Base-by-base conservation (phyloP, 2,329 filamentous ascomycete species). In the Xylaria sp. region DNA sequence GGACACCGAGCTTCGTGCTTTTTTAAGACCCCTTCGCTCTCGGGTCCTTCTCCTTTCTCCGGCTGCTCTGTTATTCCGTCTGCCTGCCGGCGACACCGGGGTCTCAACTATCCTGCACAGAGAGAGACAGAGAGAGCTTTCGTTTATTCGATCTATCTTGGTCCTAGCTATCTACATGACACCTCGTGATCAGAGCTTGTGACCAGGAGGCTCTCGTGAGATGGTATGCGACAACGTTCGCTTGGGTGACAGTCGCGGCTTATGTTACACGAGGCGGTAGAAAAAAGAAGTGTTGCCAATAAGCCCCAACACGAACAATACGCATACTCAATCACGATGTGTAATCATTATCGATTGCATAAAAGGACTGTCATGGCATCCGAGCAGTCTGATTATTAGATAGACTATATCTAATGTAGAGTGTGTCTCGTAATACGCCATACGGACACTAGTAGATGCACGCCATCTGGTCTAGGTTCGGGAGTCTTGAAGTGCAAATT, bases 41-140 rank as follows among this genome's bases (percentile, higher is more conserved):
- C 62, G 43, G 25, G 48, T 58, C n/a, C 46, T 43, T 58, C 41
- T 51, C 49, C 23, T 62, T 13, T 51, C 51, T 49, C 56, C 5
- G 55, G 28, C 36, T 12, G 25, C 2, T 33, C 2, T 9, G 15
- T n/a, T 31, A 18, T 60, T 49, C 23, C 31, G 36, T 8, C 46
- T 55, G 55, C 48, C 33, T 20, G 18, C 48, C 61, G 65, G 65
- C 66, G 46, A 68, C 48, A 70, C 68, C 65, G 66, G 68, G 48
- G 57, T 55, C 51, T 41, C 46, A 49, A 58, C 52, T 55, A 39
- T 39, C 20, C 6, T 51, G 48, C 23, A 33, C 12, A 36, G 31
- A 7, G 7, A 33, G 7, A 8, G 9, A 33, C 18, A 36, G 31
- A 7, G 3, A 33, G 7, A 8, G 9, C 23, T 12, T 41, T 61